phyloP scores from a whole-genome alignment of 2,329 filamentous ascomycete genomes.

The Rhynchosporium secalis region DNA sequence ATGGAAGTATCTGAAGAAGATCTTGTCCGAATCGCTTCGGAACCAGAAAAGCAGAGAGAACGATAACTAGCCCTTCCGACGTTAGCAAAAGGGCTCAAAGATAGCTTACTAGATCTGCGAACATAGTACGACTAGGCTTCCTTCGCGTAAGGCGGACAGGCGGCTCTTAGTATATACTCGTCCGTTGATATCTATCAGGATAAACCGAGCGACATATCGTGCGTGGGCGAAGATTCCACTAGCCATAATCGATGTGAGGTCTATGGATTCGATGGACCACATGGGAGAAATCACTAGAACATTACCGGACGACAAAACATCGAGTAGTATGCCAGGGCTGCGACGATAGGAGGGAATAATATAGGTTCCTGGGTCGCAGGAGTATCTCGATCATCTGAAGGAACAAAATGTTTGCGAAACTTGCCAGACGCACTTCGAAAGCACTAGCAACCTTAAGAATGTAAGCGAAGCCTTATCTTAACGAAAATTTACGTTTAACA shows the following conservation, averaged over 20 bases:
- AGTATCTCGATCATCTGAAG: constrained; percentile 16
- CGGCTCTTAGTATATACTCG: constrained; percentile 11
- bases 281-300: constrained; percentile 12
- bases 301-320: constrained; percentile 14
- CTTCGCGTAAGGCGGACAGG: background rate
- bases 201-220: constrained; percentile 24
- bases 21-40: background rate
- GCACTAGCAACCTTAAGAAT: constrained; percentile 13
- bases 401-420: constrained; percentile 18
- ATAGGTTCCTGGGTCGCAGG: constrained; percentile 15
- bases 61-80: background rate
- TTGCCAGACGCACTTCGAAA: constrained; percentile 15
- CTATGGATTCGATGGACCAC: constrained; percentile 14
- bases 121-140: background rate
- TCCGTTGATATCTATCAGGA: constrained; percentile 12
- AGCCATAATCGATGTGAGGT: constrained; percentile 16
- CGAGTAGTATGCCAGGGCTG: constrained; percentile 14
- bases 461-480: constrained; percentile 4
- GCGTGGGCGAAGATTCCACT: constrained; percentile 14
- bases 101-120: background rate
- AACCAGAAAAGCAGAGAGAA: background rate
- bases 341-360: constrained; percentile 12
- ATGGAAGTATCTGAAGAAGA: background rate
- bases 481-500: constrained; percentile 6
- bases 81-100: background rate